Conservation (phyloP, 176 grass and related monocot genomes). For the Juncus effusus region DNA sequence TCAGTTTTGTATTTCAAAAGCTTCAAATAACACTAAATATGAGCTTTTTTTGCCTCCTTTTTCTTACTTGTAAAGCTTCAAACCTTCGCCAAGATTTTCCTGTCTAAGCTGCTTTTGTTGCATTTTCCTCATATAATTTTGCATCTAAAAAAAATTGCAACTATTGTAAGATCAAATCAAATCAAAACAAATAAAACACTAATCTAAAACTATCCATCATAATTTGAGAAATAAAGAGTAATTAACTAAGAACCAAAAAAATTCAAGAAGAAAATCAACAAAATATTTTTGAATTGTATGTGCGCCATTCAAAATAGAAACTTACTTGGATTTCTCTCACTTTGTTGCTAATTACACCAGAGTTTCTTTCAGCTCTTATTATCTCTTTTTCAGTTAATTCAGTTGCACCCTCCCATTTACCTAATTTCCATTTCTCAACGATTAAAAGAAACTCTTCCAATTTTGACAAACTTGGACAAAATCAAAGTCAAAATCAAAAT, state of each 20-base stretch:
- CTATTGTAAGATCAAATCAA: conserved; percentile 15
- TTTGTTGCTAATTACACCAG: conserved; percentile 73
- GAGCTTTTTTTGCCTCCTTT: not conserved
- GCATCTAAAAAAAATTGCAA: conserved; percentile 41
- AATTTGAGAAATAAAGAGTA: no score
- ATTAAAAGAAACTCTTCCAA: not conserved
- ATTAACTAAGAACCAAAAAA: no score
- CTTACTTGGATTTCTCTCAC: conserved; percentile 90
- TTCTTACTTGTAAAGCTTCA: conserved; percentile 85
- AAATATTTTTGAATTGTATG: no score
- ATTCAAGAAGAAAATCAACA: no score
- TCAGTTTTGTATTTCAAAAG: conserved; percentile 12
- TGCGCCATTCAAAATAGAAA: not conserved
- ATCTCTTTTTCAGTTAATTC: conserved; percentile 94
- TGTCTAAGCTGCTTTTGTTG: conserved; percentile 73
- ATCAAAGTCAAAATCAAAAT: not conserved
- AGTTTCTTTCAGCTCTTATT: conserved; percentile 90
- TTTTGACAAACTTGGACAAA: not conserved
- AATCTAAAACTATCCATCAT: no score
- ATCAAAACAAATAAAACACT: not conserved
- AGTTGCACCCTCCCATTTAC: conserved; percentile 37
- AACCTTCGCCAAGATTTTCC: conserved; percentile 61
- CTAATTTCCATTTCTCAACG: conserved; percentile 29
- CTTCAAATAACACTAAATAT: not conserved
- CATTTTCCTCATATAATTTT: conserved; percentile 84